A percentile compares a stretch with the other conserved stretches of the same genome.
Conservation (phyloP, 139 green algal species). For the Chlamydomonas sp. region DNA sequence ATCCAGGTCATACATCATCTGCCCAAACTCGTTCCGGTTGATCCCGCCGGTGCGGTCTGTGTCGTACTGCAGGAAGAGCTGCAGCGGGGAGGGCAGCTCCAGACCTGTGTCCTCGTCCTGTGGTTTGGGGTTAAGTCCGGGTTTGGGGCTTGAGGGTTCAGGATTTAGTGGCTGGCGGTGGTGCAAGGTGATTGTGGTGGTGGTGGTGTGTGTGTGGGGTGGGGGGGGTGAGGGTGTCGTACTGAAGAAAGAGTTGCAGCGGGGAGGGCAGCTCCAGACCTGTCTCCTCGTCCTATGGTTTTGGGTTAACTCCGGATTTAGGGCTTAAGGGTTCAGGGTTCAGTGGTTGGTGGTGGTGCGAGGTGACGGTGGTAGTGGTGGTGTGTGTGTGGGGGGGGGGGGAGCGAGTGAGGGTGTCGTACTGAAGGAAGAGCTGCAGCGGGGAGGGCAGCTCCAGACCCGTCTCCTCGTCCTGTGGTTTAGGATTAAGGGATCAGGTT, state of each 20-base stretch:
- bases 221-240: not conserved
- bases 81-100: not conserved
- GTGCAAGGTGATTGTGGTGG: not conserved
- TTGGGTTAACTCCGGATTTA: not conserved
- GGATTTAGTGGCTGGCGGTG: not conserved
- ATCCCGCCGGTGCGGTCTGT: constrained; percentile 1
- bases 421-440: not conserved
- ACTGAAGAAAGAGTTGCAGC: not conserved
- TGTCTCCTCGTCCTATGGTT: not conserved
- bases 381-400: not conserved
- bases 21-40: constrained; percentile 19
- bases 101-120: not conserved
- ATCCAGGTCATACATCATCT: constrained; percentile 31
- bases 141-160: not conserved
- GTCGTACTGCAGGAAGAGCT: constrained; percentile 18
- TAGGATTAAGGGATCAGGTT: not conserved
- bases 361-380: not conserved
- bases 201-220: not conserved
- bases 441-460: not conserved
- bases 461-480: not conserved
- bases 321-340: not conserved
- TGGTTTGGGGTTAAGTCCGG: not conserved
- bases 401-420: not conserved
- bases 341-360: too few species aligned
- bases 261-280: not conserved